Base-by-base conservation (phyloP, 2,329 filamentous ascomycete species). In the Pestalotiopsis sp. region DNA sequence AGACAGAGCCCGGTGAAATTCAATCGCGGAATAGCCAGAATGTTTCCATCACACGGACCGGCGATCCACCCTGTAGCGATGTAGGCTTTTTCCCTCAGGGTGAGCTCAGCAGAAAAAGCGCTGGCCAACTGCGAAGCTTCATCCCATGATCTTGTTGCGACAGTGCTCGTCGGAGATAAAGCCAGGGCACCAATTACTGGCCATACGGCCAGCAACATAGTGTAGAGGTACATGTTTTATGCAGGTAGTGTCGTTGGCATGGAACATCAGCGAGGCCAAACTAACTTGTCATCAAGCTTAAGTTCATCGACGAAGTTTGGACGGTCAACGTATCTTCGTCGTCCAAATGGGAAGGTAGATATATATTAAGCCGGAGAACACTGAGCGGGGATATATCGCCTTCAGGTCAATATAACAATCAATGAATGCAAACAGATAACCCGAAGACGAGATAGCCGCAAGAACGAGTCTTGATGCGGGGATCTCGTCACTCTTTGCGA, bases 81-180 rank as follows among this genome's bases (percentile, higher is more conserved):
- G 12, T 9, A 25, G 52, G 69, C 69, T 79, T 92, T 92, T 78
- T 92, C 90, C 17, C 86, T 79, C 68, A 92, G 79, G 4, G 90
- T 92, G 77, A 92, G 80, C 73, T 90, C 85, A 57, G 85, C 86
- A 39, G 92, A 89, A 71, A 92, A 91, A 6, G 83, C 83, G 63
- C 85, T 83, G 1, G 90, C 90, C 17, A 23, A n/a, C 17, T 52
- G 45, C 4, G 7, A 20, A 52, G 45, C 45, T 52, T 52, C 45
- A 52, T n/a, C 17, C 45, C 45, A 52, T 52, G 45, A 52, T 52
- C 45, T 52, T 1, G 17, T 20, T 3, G 20, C 11, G 45, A 17
- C 45, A 20, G 45, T 52, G 1, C 20, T 23, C n/a, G 23, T 23
- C 2, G 45, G 45, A 23, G n/a, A 52, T n/a, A 52, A 9, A 20